Base-by-base conservation (phyloP, 352 stramenopile genomes). In the Phytophthora brassicae region DNA sequence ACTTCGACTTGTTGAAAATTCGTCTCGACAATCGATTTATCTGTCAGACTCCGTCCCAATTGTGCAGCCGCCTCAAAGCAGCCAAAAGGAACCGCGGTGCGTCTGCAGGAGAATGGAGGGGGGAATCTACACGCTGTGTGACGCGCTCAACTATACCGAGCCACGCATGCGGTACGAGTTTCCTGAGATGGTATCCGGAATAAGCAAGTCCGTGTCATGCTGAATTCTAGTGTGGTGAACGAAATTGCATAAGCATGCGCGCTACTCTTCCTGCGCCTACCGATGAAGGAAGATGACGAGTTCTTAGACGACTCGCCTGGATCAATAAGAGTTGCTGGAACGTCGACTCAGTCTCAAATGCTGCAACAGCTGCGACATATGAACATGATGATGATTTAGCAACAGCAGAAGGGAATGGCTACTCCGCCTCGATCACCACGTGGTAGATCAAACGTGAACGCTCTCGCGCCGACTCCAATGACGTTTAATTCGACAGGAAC, bases 91-190 rank as follows among this genome's bases (percentile, higher is more conserved):
- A 26, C 42, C 13, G 16, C 2, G 42, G 20, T 0, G 28, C 51
- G 16, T 52, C 53, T 14, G 53, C 22, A 7, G 42, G 52, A 31
- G 53, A 60, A 14, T 60, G 28, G 53, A 29, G 2, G 42, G 52
- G 2, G 26, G 31, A 3, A 36, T 60, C 14, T 17, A 11, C 1
- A 17, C 12, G 0, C 24, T 61, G 24, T 39, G 42, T 13, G 53
- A 61, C 0, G 14, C 42, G 7, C 16, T 54, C 7, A 38, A 47
- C 14, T 61, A 53, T 9, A 24, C n/a, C 39, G 43, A 61, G 13
- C 42, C 53, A 36, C 29, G 42, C 0, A 61, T 61, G 42, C 36
- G 42, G 12, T 61, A 47, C 33, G 19, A 61, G 43, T 53, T 47
- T 61, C 53, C 22, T 7, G 45, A 0, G 31, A 44, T 3, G 42